Percentiles rank a stretch among this genome's conserved stretches.
These are phyloP conservation scores for Rhododendron griersonianum DNA, from an alignment of 148 eudicot species.

Conservation along the genomic window DNA sequence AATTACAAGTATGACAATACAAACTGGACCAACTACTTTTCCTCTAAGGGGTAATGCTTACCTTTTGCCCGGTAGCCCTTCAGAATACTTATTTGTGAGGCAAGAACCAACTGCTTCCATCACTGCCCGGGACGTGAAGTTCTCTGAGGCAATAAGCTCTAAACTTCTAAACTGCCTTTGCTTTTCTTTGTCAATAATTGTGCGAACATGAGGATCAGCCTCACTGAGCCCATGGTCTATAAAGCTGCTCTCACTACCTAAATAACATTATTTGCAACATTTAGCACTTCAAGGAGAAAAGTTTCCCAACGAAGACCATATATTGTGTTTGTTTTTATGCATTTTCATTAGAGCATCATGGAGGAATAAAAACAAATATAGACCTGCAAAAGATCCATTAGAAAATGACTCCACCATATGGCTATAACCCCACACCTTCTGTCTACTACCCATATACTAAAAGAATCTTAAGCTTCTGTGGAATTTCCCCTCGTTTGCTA, in stretches of 20 bases:
- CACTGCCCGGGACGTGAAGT: constrained; percentile 86
- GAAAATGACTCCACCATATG: not conserved
- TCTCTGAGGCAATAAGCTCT: constrained; percentile 93
- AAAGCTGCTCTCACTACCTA: constrained; percentile 62
- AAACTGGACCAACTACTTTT: not conserved
- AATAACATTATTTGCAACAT: not conserved
- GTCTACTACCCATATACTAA: not conserved
- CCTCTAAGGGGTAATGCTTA: constrained; percentile 1
- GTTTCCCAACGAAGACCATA: not conserved
- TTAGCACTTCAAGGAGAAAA: not conserved
- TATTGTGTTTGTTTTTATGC: not conserved
- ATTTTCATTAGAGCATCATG: not conserved
- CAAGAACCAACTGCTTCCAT: constrained; percentile 96
- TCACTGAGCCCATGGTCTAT: constrained; percentile 57
- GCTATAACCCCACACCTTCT: not conserved
- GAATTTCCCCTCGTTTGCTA: not conserved
- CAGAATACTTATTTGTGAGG: constrained; percentile 90
- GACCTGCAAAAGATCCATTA: not conserved
- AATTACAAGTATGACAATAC: not conserved
- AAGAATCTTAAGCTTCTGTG: not conserved
- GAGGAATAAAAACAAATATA: not conserved
- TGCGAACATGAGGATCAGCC: constrained; percentile 70
- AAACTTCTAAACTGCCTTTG: constrained; percentile 62
- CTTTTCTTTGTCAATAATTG: constrained; percentile 75
- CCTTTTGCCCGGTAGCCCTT: constrained; percentile 97